phyloP scores from a whole-genome alignment of 1,284 basidiomycete genomes.

The Grifola frondosa region DNA sequence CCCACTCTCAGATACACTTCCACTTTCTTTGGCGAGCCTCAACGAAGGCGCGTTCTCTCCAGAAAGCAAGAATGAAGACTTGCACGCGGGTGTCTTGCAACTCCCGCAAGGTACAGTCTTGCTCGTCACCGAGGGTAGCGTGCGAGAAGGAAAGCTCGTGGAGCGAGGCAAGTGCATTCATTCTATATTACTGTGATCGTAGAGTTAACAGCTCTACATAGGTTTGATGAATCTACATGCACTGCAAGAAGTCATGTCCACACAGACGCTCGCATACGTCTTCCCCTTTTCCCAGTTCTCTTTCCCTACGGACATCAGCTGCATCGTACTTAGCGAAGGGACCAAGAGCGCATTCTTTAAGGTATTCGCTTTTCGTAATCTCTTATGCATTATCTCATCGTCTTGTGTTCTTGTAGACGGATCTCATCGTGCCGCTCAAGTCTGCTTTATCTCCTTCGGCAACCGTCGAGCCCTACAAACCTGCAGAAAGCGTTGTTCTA shows the following conservation, averaged over 20 bases:
- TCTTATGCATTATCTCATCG: neutral
- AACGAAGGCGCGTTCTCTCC: conserved; percentile 65
- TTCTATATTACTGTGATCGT: no score
- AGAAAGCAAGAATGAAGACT: conserved; percentile 70
- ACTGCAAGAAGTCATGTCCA: conserved; percentile 66
- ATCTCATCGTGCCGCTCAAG: conserved; percentile 49
- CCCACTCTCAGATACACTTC: conserved; percentile 48
- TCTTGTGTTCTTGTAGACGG: conserved; percentile 42
- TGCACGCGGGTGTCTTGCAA: conserved; percentile 77
- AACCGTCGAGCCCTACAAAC: conserved; percentile 45
- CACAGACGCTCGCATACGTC: conserved; percentile 73
- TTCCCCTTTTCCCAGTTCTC: conserved; percentile 80
- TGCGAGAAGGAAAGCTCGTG: conserved; percentile 66
- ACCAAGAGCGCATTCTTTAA: conserved; percentile 67
- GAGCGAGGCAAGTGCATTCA: conserved; percentile 51
- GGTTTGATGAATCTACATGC: conserved; percentile 71
- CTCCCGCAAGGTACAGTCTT: conserved; percentile 63
- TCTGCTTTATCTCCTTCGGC: conserved; percentile 15
- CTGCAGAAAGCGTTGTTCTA: conserved; percentile 38
- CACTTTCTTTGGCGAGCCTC: conserved; percentile 56
- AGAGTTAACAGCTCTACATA: no score
- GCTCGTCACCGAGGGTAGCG: conserved; percentile 65
- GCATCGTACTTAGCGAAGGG: conserved; percentile 67
- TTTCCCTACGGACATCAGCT: conserved; percentile 73
- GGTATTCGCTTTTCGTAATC: conserved; percentile 34